phyloP scores from a whole-genome alignment of 768 basidiomycete genomes.

The Pholiota conissans region DNA sequence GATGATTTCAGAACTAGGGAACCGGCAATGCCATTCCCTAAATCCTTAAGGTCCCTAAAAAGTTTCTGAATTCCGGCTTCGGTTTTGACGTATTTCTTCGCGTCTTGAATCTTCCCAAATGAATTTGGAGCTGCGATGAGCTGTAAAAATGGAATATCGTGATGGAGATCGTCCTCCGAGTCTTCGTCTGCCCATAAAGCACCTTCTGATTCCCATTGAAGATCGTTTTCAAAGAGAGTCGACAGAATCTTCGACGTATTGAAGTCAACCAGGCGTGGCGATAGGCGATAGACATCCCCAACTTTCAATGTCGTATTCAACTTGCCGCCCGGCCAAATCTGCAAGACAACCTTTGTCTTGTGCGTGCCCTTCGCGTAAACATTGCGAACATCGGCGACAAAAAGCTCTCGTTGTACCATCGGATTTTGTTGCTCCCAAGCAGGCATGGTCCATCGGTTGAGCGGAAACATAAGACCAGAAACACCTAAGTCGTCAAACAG shows the following conservation, averaged over 20 bases:
- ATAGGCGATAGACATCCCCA: slow-evolving; percentile 42
- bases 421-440: slow-evolving; percentile 40
- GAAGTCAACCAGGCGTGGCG: slow-evolving; percentile 52
- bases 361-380: slow-evolving; percentile 29
- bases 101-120: slow-evolving; percentile 30
- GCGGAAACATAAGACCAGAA: slow-evolving; percentile 43
- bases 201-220: slow-evolving; percentile 29
- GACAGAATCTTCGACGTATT: slow-evolving; percentile 48
- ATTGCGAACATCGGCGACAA: slow-evolving; percentile 41
- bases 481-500: slow-evolving; percentile 52
- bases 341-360: slow-evolving; percentile 35
- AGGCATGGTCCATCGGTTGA: slow-evolving; percentile 35
- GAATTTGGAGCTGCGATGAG: slow-evolving; percentile 42
- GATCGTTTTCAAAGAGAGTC: slow-evolving; percentile 46
- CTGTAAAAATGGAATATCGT: slow-evolving; percentile 40
- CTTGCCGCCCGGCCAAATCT: slow-evolving; percentile 34
- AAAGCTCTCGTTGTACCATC: slow-evolving; percentile 36
- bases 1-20: slow-evolving; percentile 45
- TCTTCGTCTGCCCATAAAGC: slow-evolving; percentile 10
- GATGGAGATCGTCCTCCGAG: slow-evolving; percentile 1
- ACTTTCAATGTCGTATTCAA: slow-evolving; percentile 25
- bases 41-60: slow-evolving; percentile 36
- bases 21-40: slow-evolving; percentile 35
- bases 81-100: slow-evolving; percentile 30
- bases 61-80: slow-evolving; percentile 39